Evolutionary conservation across 139 green algal genomes (phyloP).

Genomic region (Closterium sp.): DNA sequence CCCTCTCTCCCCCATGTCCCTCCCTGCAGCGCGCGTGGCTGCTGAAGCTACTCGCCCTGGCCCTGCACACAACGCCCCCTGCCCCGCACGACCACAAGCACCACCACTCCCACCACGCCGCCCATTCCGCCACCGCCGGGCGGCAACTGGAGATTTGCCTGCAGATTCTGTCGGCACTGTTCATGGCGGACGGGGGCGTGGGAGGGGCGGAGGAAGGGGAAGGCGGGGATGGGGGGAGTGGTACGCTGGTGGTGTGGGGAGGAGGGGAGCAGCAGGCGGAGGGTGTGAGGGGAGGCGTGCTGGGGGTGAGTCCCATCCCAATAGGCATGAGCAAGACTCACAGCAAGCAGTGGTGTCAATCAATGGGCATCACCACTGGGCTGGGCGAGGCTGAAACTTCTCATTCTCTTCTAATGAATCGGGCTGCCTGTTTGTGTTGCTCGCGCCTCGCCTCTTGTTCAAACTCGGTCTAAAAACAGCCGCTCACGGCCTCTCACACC

Average conservation of each 20-base stretch:
- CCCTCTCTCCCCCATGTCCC: neutral
- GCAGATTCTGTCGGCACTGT: neutral
- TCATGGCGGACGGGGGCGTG: neutral
- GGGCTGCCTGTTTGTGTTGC: neutral
- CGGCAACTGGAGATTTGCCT: neutral
- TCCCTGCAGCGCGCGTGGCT: conserved; percentile 42
- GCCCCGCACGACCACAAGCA: neutral
- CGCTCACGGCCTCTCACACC: too few species aligned
- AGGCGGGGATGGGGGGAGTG: neutral
- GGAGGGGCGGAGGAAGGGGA: neutral
- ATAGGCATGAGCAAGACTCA: neutral
- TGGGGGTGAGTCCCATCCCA: neutral
- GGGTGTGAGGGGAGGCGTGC: neutral
- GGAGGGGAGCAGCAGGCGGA: neutral
- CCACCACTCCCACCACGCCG: neutral
- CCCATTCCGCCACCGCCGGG: neutral
- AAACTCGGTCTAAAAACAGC: too few species aligned
- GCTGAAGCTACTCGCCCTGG: conserved; percentile 39
- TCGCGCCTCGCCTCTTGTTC: neutral
- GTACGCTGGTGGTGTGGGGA: neutral
- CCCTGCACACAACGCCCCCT: conserved; percentile 25
- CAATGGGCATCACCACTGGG: too few species aligned
- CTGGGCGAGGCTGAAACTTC: neutral
- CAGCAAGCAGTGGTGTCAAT: too few species aligned
- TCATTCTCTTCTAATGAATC: neutral